A percentile compares a stretch with the other conserved stretches of the same genome.
These are phyloP conservation scores for Parastagonospora nodorum DNA, from an alignment of 2,329 filamentous ascomycete species.

Conservation along the genomic window DNA sequence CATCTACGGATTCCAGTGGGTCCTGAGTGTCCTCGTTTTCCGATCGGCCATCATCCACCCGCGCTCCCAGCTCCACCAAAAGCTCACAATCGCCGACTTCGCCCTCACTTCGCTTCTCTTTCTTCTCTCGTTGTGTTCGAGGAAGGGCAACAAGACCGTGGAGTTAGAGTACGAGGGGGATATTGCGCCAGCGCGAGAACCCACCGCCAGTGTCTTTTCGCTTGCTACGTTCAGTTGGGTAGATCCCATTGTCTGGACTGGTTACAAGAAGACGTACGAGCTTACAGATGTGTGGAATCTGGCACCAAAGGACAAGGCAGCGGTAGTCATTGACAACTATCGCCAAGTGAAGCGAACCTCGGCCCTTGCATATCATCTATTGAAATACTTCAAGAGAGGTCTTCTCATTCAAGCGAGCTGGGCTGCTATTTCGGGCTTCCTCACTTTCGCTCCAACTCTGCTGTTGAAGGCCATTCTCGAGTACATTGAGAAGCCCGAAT, in stretches of 20 bases:
- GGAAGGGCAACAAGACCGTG: constrained; percentile 90
- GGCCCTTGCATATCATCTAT: constrained; percentile 76
- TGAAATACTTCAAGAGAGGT: constrained; percentile 80
- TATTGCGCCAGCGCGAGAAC: constrained; percentile 84
- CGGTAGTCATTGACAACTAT: constrained; percentile 78
- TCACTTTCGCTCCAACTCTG: constrained; percentile 90
- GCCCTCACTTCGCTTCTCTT: constrained; percentile 74
- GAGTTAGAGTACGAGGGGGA: constrained; percentile 86
- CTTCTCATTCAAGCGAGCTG: constrained; percentile 79
- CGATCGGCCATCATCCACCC: constrained; percentile 85
- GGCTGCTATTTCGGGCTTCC: constrained; percentile 77
- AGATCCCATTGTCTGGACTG: constrained; percentile 84
- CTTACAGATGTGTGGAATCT: constrained; percentile 92
- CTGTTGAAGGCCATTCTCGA: constrained; percentile 89
- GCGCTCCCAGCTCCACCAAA: constrained; percentile 64
- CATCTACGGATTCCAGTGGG: constrained; percentile 83
- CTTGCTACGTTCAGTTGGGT: constrained; percentile 89
- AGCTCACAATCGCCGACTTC: constrained; percentile 75
- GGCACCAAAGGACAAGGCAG: constrained; percentile 84
- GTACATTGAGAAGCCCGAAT: constrained; percentile 83
- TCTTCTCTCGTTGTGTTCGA: constrained; percentile 75
- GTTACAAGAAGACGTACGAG: constrained; percentile 83
- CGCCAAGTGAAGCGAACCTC: constrained; percentile 83
- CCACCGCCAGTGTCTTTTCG: constrained; percentile 85
- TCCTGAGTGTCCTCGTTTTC: constrained; percentile 76